Evolutionary conservation across 2,329 filamentous ascomycete genomes (phyloP).

Genomic region (Rugonectria rugulosa): DNA sequence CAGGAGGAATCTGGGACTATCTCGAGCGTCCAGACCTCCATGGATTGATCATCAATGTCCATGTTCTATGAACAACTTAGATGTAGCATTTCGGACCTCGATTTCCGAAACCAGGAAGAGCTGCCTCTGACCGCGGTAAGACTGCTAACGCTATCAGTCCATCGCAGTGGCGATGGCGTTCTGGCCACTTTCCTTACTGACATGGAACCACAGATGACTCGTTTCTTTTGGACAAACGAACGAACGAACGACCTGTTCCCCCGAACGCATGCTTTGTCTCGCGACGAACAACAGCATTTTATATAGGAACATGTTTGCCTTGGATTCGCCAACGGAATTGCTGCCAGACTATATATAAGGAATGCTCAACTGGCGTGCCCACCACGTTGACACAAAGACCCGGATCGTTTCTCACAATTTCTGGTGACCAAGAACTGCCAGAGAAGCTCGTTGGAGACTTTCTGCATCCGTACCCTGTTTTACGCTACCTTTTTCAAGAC

Average conservation of each 20-base stretch:
- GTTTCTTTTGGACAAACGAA: not conserved
- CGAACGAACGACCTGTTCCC: not conserved
- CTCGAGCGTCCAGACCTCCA: not conserved
- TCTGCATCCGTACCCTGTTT: not conserved
- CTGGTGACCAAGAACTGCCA: not conserved
- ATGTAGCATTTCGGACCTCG: not conserved
- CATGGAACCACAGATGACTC: not conserved
- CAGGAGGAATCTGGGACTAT: constrained; percentile 1
- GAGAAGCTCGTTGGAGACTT: not conserved
- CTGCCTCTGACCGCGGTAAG: not conserved
- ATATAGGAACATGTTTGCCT: not conserved
- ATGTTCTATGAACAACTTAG: not conserved
- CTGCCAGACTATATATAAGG: not conserved
- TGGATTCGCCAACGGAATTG: not conserved
- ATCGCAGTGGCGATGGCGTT: not conserved
- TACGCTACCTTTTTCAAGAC: not conserved
- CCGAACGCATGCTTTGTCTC: not conserved
- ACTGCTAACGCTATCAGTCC: not conserved
- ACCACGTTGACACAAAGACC: too few species aligned
- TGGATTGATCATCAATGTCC: not conserved
- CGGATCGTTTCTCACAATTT: not conserved
- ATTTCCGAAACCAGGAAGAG: not conserved
- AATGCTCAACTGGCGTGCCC: not conserved
- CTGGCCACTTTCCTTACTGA: not conserved
- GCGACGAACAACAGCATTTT: not conserved